Conservation (phyloP, 2,329 filamentous ascomycete genomes). For the Esteya vermicola region DNA sequence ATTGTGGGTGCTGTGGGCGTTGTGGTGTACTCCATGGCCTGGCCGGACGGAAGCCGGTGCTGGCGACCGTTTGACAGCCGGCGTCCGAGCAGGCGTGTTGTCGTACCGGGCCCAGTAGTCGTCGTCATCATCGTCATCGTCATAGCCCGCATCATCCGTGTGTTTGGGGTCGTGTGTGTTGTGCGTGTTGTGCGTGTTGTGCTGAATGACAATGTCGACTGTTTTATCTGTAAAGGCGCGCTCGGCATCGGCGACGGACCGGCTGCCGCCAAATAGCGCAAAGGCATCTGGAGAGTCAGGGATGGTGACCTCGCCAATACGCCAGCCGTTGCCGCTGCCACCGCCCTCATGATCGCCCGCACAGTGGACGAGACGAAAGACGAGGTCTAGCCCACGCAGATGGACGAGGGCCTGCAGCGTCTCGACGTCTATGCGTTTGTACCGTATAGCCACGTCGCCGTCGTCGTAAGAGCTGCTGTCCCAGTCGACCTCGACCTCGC, state of each 20-base stretch:
- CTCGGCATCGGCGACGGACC: constrained; percentile 46
- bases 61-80: constrained; percentile 47
- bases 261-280: constrained; percentile 32
- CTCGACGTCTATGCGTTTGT: constrained; percentile 58
- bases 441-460: constrained; percentile 45
- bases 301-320: constrained; percentile 53
- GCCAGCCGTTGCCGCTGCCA: constrained; percentile 51
- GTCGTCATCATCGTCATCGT: constrained; percentile 56
- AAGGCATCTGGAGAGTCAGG: constrained; percentile 45
- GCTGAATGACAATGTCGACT: constrained; percentile 11
- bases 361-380: constrained; percentile 57
- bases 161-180: background rate
- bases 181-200: background rate
- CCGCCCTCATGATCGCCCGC: constrained; percentile 46
- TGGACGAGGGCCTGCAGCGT: constrained; percentile 56
- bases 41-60: constrained; percentile 28
- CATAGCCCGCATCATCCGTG: constrained; percentile 8
- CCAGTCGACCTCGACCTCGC: constrained; percentile 64
- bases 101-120: constrained; percentile 74
- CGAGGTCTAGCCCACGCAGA: constrained; percentile 42
- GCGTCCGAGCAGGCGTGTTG: constrained; percentile 51
- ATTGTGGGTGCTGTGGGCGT: constrained; percentile 6
- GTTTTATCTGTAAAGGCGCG: constrained; percentile 26
- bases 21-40: constrained; percentile 12
- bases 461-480: constrained; percentile 19